Evolutionary conservation across 116 monocot species (phyloP), one percentile per base, ranked within the genome.

Genomic region (Phalaenopsis hybrid): DNA sequence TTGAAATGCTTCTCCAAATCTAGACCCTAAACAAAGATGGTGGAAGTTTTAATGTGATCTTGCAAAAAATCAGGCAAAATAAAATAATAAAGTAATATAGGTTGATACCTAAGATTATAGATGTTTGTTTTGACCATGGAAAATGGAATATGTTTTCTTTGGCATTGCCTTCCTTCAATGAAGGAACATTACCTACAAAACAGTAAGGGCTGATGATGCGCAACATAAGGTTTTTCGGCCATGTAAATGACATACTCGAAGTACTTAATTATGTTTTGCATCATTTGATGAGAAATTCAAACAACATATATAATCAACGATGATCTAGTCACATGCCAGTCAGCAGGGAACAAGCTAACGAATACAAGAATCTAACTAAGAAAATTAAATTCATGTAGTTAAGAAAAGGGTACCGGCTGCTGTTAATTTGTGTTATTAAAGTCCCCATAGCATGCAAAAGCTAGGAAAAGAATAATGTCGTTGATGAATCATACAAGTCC

Each of bases 1-100:
- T 85, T 98, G 93, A 85, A 98, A 98, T 77, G 95, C 98, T 63
- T 98, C 95, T 8, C 90, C 87, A 85, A 98, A 93, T 88, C 91
- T 93, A 85, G 95, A 84, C 57, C 98, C 98, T 98, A 81, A 34
- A 78, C 45, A 58, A 4, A 79, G 50, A 81, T 23, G 65, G 17
- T 59, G 77, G 52, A 81, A 44, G 4, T 0, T 79, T 41, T 18
- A 9, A 48, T 57, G 31, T 78, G 49, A 21, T 55, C 75, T 43
- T 73, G 21, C 34, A 68, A 7, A 68, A 7, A 31, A 28, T 31
- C 10, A 77, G 51, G 25, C 33, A 41, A 79, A 76, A 81, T 12
- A 52, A 52, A 81, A 41, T 10, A 82, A n/a, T 46, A 43, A 25
- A 18, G 69, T 5, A 58, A 50, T 25, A 45, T 21, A 73, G 5